Conservation (phyloP, 148 eudicot species). For the Polygonum maritimum region DNA sequence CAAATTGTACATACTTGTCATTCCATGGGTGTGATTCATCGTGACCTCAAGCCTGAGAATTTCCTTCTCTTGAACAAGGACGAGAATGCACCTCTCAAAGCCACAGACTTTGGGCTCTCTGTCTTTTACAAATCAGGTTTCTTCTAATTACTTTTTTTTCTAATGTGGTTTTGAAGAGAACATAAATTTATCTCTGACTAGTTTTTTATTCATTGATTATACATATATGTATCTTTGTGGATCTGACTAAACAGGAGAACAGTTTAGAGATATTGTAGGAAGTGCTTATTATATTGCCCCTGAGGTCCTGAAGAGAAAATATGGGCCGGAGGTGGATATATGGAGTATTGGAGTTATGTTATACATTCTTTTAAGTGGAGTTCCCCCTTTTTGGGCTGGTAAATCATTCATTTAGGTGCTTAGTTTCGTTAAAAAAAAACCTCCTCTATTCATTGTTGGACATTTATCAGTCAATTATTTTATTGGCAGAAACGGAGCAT, state of each 20-base stretch:
- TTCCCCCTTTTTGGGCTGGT: slow-evolving; percentile 71
- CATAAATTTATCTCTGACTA: background rate
- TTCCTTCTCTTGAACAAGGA: slow-evolving; percentile 69
- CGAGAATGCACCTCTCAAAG: slow-evolving; percentile 77
- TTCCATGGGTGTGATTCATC: slow-evolving; percentile 86
- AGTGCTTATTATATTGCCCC: slow-evolving; percentile 63
- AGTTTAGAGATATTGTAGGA: slow-evolving; percentile 50
- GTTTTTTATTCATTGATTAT: background rate
- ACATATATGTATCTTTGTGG: background rate
- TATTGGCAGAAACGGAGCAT: slow-evolving; percentile 72
- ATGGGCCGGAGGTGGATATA: slow-evolving; percentile 58
- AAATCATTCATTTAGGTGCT: slow-evolving; percentile 13
- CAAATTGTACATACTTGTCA: slow-evolving; percentile 90
- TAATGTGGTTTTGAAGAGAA: background rate
- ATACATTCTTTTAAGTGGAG: slow-evolving; percentile 44
- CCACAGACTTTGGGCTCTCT: slow-evolving; percentile 85
- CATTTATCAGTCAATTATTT: background rate
- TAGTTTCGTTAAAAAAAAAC: background rate
- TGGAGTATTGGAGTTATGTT: slow-evolving; percentile 58
- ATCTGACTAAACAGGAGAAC: slow-evolving; percentile 42
- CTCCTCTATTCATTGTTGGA: background rate
- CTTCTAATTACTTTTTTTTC: background rate
- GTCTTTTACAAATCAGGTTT: slow-evolving; percentile 84
- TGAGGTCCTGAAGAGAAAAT: slow-evolving; percentile 50
- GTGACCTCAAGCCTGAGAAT: slow-evolving; percentile 92